Base-by-base conservation (phyloP, 352 stramenopile species). In the Phytophthora melonis region DNA sequence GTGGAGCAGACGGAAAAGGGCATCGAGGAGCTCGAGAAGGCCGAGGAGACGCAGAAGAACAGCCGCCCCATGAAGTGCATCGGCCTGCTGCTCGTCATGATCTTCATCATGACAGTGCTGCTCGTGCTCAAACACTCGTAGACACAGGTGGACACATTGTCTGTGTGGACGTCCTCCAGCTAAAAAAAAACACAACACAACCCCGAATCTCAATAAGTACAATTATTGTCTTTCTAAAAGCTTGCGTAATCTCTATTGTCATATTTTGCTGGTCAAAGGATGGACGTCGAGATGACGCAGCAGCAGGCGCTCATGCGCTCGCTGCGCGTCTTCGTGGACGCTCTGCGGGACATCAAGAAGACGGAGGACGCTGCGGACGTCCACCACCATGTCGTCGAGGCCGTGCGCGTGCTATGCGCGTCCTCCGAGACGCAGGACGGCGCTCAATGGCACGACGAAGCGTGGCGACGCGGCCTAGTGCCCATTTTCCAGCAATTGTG, bases 1-100 rank as follows among this genome's bases (percentile, higher is more conserved):
- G 97, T 99, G 30, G 97, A 99, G 86, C 97, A 99, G 81, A 99
- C 98, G 6, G 97, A 99, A 75, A 98, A 99, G 66, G 98, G 98
- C 53, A 96, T 99, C 55, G 87, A 98, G 60, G 97, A 99, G 82
- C 86, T 99, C 36, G 97, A 99, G 75, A 98, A 98, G 72, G 98
- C 98, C n/a, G 98, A 99, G 77, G 93, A 98, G 76, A 97, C 97
- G 70, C 98, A 99, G 86, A 99, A 99, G 80, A 99, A 90, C 72
- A 98, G 92, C 25, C 88, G 98, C 16, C 97, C 98, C 19, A 97
- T 99, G 88, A 97, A 98, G 74, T 98, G 94, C 76, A 99, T 98
- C 68, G 90, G 84, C 3, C 70, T 98, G 52, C 84, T 99, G 27
- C 82, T 98, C 27, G 78, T 97, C 36, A 82, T 98, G 68, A 98